phyloP scores from a whole-genome alignment of 495 filamentous ascomycete genomes.

The Darksidea phi region DNA sequence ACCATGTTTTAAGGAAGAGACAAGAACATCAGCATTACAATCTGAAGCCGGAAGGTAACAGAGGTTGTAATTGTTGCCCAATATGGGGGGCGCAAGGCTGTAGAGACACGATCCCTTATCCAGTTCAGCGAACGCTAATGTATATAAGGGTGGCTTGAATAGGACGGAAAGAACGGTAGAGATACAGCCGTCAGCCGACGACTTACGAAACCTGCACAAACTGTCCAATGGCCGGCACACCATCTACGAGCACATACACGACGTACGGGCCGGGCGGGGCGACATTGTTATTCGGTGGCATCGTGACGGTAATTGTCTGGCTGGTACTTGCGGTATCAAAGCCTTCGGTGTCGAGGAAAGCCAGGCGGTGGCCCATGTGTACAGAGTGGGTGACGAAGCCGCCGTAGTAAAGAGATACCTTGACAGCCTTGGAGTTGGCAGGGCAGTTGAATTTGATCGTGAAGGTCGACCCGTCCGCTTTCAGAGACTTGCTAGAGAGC shows the following conservation, averaged over 20 bases:
- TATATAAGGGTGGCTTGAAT: background rate
- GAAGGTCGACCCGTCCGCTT: constrained; percentile 50
- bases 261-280: constrained; percentile 62
- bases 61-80: background rate
- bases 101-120: background rate
- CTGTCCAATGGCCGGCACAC: constrained; percentile 51
- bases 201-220: constrained; percentile 32
- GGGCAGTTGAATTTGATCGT: constrained; percentile 51
- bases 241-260: constrained; percentile 59
- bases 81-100: background rate
- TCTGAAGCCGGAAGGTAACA: background rate
- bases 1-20: background rate
- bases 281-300: constrained; percentile 56
- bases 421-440: constrained; percentile 42
- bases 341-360: constrained; percentile 55
- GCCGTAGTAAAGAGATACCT: constrained; percentile 58
- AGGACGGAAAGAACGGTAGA: background rate
- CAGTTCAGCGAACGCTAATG: background rate
- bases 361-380: constrained; percentile 64
- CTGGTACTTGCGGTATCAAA: constrained; percentile 45
- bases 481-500: constrained; percentile 46
- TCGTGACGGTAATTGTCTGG: constrained; percentile 53
- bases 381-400: constrained; percentile 62
- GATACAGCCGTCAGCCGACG: background rate
- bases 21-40: background rate